Conservation (phyloP, 345 rosid genomes). For the Salix purpurea region DNA sequence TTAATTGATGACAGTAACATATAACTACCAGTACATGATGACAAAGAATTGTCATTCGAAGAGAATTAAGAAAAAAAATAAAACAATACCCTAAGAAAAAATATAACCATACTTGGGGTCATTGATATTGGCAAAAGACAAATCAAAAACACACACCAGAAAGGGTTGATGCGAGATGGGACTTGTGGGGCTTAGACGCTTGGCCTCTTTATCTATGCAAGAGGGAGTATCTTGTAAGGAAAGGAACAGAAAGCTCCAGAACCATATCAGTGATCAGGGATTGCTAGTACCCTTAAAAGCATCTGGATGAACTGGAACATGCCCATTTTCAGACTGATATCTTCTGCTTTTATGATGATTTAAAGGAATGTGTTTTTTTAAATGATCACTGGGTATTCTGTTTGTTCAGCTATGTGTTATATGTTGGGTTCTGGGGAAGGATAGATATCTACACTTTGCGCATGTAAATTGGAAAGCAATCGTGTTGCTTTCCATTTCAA, state of each 20-base stretch:
- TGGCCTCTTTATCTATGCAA: background rate
- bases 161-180: background rate
- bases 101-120: slow-evolving; percentile 61
- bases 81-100: slow-evolving; percentile 37
- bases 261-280: background rate
- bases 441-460: background rate
- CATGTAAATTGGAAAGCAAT: background rate
- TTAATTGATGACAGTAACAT: background rate
- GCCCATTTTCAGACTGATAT: background rate
- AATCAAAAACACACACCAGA: background rate
- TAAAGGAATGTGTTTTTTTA: background rate
- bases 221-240: slow-evolving; percentile 6
- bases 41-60: background rate
- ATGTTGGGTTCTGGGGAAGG: background rate
- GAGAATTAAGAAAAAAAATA: background rate
- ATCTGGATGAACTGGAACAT: slow-evolving; percentile 13
- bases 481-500: background rate
- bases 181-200: background rate
- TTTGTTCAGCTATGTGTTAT: background rate
- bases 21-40: background rate
- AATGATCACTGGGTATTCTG: background rate
- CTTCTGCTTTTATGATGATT: background rate
- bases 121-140: slow-evolving; percentile 7
- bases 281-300: background rate
- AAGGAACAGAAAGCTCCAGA: slow-evolving; percentile 7